A percentile compares a stretch with the other conserved stretches of the same genome.
phyloP scores from a whole-genome alignment of 1,284 basidiomycete genomes.

The Sporisorium reilianum region DNA sequence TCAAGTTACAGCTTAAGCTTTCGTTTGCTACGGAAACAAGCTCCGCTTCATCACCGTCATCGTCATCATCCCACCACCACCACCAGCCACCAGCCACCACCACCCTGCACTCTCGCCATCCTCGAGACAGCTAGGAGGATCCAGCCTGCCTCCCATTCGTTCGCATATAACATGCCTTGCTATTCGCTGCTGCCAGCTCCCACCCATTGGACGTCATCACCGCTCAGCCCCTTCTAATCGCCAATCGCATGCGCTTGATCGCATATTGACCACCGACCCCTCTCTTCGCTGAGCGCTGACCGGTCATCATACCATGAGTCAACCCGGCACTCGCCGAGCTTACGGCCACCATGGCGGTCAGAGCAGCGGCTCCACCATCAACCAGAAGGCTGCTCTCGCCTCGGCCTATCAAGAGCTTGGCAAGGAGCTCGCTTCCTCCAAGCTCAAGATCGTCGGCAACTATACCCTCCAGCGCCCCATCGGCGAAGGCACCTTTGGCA shows the following conservation, averaged over 20 bases:
- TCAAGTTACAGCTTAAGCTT: neutral
- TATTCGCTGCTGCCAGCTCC: neutral
- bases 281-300: constrained; percentile 5
- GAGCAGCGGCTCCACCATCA: constrained; percentile 46
- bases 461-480: constrained; percentile 95
- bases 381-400: constrained; percentile 73
- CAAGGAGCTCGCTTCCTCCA: constrained; percentile 88
- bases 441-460: constrained; percentile 90
- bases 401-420: constrained; percentile 97
- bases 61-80: constrained; percentile 1
- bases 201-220: neutral
- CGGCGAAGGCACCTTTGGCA: constrained; percentile 92
- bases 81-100: too few species aligned
- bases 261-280: neutral
- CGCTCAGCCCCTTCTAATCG: neutral
- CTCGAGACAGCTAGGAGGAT: neutral
- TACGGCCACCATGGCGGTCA: constrained; percentile 22
- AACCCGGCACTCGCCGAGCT: constrained; percentile 28
- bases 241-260: neutral
- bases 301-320: constrained; percentile 23
- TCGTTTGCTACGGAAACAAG: neutral
- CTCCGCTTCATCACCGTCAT: neutral
- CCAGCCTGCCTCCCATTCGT: neutral
- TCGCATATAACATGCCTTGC: constrained; percentile 18
- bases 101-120: neutral